Evolutionary conservation across 2,329 filamentous ascomycete genomes (phyloP).

Genomic region (Blastomyces emzantsi): DNA sequence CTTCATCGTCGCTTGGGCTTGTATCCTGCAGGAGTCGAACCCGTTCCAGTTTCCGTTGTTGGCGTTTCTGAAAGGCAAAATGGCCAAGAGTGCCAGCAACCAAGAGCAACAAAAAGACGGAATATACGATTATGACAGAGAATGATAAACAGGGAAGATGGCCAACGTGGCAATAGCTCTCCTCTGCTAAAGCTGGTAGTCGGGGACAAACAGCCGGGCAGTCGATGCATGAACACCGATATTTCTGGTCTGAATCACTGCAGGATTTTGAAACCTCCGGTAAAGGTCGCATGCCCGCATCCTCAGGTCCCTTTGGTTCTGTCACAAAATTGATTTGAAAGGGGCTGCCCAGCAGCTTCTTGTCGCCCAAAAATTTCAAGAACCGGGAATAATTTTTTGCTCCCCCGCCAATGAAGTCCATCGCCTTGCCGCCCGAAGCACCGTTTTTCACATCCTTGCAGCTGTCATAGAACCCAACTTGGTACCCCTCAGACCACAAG

Average conservation of each 20-base stretch:
- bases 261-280: slow-evolving; percentile 72
- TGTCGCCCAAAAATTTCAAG: slow-evolving; percentile 84
- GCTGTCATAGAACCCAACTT: slow-evolving; percentile 83
- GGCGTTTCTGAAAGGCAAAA: slow-evolving; percentile 64
- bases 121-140: slow-evolving; percentile 78
- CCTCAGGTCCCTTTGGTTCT: slow-evolving; percentile 48
- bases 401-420: slow-evolving; percentile 91
- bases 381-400: slow-evolving; percentile 83
- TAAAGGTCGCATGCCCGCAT: slow-evolving; percentile 62
- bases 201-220: slow-evolving; percentile 78
- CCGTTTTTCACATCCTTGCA: slow-evolving; percentile 99
- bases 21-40: slow-evolving; percentile 81
- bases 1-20: slow-evolving; percentile 80
- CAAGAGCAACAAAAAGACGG: slow-evolving; percentile 60
- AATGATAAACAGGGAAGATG: slow-evolving; percentile 89
- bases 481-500: slow-evolving; percentile 74
- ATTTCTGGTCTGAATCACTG: slow-evolving; percentile 78
- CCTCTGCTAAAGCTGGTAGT: slow-evolving; percentile 63
- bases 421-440: slow-evolving; percentile 83
- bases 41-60: slow-evolving; percentile 66
- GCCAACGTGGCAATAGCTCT: slow-evolving; percentile 70
- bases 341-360: slow-evolving; percentile 80
- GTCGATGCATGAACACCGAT: slow-evolving; percentile 87
- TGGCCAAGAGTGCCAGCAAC: slow-evolving; percentile 61
- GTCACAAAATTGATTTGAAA: slow-evolving; percentile 92